Conservation (phyloP, 2,329 filamentous ascomycete genomes). For the Hypoxylon sp. region DNA sequence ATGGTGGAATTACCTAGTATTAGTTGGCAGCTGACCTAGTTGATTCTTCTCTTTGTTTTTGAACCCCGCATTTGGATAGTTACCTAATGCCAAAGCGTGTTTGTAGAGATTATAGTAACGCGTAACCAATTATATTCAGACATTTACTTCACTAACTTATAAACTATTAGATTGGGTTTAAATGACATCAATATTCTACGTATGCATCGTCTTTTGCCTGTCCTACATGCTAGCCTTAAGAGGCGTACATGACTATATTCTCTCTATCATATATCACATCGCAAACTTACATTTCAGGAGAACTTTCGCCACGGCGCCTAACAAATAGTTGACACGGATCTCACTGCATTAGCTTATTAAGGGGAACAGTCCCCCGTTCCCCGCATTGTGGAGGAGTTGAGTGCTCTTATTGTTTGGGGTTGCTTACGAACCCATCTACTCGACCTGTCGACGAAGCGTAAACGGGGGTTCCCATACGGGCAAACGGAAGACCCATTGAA, state of each 20-base stretch:
- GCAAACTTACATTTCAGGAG: background rate
- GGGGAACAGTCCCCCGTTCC: conserved; percentile 11
- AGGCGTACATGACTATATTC: no score
- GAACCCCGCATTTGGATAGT: conserved; percentile 11
- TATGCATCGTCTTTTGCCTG: no score
- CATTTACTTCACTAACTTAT: no score
- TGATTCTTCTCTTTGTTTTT: background rate
- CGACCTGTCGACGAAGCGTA: no score
- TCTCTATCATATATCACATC: no score
- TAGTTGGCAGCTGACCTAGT: background rate
- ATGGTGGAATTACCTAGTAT: background rate
- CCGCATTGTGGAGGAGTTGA: conserved; percentile 33
- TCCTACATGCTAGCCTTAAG: no score
- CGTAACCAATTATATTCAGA: conserved; percentile 12
- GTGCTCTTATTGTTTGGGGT: conserved; percentile 5
- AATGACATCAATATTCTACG: no score
- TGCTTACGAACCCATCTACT: no score
- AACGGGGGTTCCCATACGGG: conserved; percentile 14
- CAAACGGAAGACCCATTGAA: conserved; percentile 25
- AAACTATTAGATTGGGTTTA: no score
- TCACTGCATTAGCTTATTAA: conserved; percentile 24
- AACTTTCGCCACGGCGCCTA: conserved; percentile 13
- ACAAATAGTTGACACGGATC: no score
- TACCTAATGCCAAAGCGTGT: conserved; percentile 2
- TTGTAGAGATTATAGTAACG: conserved; percentile 4